A percentile compares a stretch with the other conserved stretches of the same genome.
Conservation (phyloP, 441 rosid species). For the Pelargonium myrrhifolium region DNA sequence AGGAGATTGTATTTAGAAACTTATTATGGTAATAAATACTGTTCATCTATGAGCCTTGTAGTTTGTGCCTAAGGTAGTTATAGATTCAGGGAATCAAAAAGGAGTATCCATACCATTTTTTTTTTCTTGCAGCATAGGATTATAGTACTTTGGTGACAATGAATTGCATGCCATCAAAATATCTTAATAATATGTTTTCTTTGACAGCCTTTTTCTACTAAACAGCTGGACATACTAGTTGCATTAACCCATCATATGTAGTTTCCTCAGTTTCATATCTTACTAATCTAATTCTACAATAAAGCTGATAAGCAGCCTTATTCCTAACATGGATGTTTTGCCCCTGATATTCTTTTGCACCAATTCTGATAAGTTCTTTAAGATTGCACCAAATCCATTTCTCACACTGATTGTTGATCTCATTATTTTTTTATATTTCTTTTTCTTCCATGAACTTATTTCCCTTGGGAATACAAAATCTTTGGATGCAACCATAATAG, state of each 20-base stretch:
- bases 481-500: not conserved
- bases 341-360: not conserved
- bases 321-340: not conserved
- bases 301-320: not conserved
- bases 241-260: constrained; percentile 4
- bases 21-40: not conserved
- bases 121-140: not conserved
- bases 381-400: not conserved
- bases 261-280: constrained; percentile 2
- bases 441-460: not conserved
- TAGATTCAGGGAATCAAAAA: not conserved
- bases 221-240: not conserved
- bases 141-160: not conserved
- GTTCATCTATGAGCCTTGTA: not conserved
- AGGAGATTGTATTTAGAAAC: not conserved
- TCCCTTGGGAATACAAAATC: not conserved
- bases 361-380: not conserved
- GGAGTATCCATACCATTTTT: not conserved
- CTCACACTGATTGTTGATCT: not conserved
- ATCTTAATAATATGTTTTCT: not conserved
- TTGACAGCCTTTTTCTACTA: not conserved
- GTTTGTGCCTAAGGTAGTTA: not conserved
- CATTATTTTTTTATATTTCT: not conserved
- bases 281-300: not conserved
- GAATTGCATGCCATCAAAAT: not conserved